phyloP scores from a whole-genome alignment of 306 rosid species.

The Medicago truncatula region DNA sequence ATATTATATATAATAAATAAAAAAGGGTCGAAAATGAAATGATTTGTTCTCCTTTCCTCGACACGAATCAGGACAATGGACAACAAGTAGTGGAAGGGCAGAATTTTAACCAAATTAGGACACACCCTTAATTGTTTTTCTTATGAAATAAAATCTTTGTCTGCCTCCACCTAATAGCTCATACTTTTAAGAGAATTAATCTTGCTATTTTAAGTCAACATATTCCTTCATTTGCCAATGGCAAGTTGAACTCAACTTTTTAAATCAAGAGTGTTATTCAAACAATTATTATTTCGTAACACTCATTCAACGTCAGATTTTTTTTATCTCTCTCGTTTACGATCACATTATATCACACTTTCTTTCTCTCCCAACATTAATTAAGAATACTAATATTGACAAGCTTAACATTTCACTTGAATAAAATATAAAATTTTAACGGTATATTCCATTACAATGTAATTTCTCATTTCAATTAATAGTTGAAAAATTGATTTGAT shows the following conservation, averaged over 20 bases:
- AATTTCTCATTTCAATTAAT: not conserved
- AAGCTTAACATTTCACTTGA: too few species aligned
- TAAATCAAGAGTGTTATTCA: too few species aligned
- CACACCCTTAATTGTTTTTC: constrained; percentile 8
- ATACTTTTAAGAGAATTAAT: not conserved
- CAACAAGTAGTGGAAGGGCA: constrained; percentile 42
- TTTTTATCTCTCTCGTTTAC: too few species aligned
- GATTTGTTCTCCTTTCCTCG: constrained; percentile 48
- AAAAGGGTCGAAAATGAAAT: constrained; percentile 49
- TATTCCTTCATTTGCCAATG: constrained; percentile 43
- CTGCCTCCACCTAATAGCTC: not conserved
- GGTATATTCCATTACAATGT: too few species aligned
- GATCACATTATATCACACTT: too few species aligned
- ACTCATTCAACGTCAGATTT: too few species aligned
- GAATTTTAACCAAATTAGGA: constrained; percentile 49
- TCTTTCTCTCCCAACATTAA: too few species aligned
- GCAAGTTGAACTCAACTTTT: constrained; percentile 34
- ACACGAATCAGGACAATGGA: constrained; percentile 46
- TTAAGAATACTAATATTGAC: too few species aligned
- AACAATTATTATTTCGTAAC: too few species aligned
- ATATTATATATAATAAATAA: too few species aligned
- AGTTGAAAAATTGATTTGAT: not conserved
- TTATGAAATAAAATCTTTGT: not conserved
- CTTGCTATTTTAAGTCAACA: constrained; percentile 34
- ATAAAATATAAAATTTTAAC: too few species aligned